These are phyloP conservation scores for Pittosporum tobira DNA, from an alignment of 129 eudicot species.

Conservation along the genomic window DNA sequence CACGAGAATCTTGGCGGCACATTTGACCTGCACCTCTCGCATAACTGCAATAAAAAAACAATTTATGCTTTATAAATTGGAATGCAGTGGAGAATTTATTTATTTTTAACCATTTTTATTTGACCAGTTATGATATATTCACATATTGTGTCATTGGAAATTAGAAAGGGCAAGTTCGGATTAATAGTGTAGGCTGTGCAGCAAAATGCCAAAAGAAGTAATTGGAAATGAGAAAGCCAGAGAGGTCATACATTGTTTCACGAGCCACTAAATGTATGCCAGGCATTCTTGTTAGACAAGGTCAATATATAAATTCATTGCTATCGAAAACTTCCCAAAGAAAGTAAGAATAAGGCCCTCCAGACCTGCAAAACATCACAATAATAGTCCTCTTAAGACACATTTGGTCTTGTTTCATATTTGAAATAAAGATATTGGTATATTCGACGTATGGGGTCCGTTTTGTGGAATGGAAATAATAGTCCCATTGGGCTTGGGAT, in stretches of 20 bases:
- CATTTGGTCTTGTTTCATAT: no score
- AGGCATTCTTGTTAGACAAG: slow-evolving; percentile 61
- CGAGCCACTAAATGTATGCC: slow-evolving; percentile 86
- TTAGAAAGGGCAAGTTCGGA: no score
- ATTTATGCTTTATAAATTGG: slow-evolving; percentile 22
- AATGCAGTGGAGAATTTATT: slow-evolving; percentile 20
- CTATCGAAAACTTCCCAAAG: slow-evolving; percentile 18
- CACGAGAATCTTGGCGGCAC: slow-evolving; percentile 67
- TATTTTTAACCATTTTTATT: no score
- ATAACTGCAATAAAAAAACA: slow-evolving; percentile 53
- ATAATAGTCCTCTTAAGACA: no score
- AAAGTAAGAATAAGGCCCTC: slow-evolving; percentile 15
- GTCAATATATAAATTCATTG: slow-evolving; percentile 28
- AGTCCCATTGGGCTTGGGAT: no score
- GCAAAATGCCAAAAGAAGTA: neutral
- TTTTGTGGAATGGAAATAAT: no score
- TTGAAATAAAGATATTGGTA: no score
- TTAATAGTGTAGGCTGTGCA: neutral
- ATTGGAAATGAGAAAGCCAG: slow-evolving; percentile 3
- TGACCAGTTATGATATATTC: no score
- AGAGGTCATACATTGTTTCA: slow-evolving; percentile 61
- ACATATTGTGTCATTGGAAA: no score
- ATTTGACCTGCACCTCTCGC: slow-evolving; percentile 70
- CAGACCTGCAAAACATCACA: slow-evolving; percentile 28
- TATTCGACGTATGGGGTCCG: no score